Conservation (phyloP, 805 yeast genomes). For the Wickerhamiella dianesei region DNA sequence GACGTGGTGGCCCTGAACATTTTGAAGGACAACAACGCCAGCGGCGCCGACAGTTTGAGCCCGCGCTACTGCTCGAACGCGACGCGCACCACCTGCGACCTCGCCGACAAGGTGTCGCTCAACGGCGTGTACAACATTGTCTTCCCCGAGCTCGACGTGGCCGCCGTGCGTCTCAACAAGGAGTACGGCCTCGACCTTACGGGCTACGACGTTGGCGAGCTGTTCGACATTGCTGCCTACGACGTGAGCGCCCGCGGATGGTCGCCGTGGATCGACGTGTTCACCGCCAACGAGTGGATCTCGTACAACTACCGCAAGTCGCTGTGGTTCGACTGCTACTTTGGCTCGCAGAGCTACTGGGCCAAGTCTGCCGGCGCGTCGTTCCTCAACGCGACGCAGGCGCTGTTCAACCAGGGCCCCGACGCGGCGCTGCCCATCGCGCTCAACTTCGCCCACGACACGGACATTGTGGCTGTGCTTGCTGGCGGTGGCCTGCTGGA, state of each 20-base stretch:
- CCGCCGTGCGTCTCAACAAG: conserved; percentile 19
- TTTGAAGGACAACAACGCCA: conserved; percentile 33
- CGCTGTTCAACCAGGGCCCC: conserved; percentile 32
- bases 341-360: conserved; percentile 22
- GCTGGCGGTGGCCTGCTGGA: conserved; percentile 36
- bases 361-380: conserved; percentile 31
- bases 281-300: conserved; percentile 21
- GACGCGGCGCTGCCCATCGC: conserved; percentile 28
- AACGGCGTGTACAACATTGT: conserved; percentile 40
- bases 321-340: conserved; percentile 17
- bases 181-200: conserved; percentile 28
- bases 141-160: conserved; percentile 15
- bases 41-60: conserved; percentile 49
- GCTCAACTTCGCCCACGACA: conserved; percentile 43
- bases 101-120: conserved; percentile 32
- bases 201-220: conserved; percentile 28
- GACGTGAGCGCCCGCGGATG: conserved; percentile 37
- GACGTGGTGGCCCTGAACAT: conserved; percentile 27
- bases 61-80: conserved; percentile 35
- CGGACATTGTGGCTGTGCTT: conserved; percentile 38
- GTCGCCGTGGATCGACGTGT: conserved; percentile 28
- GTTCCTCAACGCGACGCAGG: conserved; percentile 36
- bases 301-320: conserved; percentile 19
- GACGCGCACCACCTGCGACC: conserved; percentile 19
- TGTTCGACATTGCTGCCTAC: conserved; percentile 37